Evolutionary conservation across 2,329 filamentous ascomycete genomes (phyloP).

Genomic region (Hypoxylon rubiginosum): DNA sequence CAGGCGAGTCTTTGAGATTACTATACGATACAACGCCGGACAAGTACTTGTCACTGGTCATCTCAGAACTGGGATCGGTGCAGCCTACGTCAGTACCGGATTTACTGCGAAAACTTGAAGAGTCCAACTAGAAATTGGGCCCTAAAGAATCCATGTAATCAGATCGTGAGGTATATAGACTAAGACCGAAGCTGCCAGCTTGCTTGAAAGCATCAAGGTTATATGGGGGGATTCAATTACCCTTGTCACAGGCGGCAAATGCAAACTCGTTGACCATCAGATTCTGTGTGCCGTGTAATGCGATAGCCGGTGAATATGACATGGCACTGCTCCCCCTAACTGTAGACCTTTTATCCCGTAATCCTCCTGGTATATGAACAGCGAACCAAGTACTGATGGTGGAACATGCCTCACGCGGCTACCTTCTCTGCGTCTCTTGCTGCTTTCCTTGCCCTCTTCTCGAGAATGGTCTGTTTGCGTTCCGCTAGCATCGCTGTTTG

Average conservation of each 20-base stretch:
- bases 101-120: constrained; percentile 69
- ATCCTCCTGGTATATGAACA: constrained; percentile 43
- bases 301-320: constrained; percentile 9
- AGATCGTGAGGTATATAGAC: constrained; percentile 28
- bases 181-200: not conserved
- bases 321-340: constrained; percentile 19
- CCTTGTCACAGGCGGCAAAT: constrained; percentile 15
- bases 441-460: constrained; percentile 87
- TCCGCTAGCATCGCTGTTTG: constrained; percentile 83
- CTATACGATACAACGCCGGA: constrained; percentile 94
- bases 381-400: constrained; percentile 14
- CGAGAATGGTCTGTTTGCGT: constrained; percentile 83
- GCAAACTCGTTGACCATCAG: constrained; percentile 17
- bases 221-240: constrained; percentile 13
- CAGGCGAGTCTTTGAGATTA: constrained; percentile 69
- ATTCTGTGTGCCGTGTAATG: constrained; percentile 9
- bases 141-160: constrained; percentile 24
- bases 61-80: constrained; percentile 90
- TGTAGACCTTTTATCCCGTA: constrained; percentile 18
- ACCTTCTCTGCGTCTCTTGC: constrained; percentile 68
- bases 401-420: constrained; percentile 35
- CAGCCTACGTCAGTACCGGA: constrained; percentile 86
- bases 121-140: constrained; percentile 59
- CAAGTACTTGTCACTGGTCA: constrained; percentile 86
- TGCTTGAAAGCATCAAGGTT: constrained; percentile 4